A percentile compares a stretch with the other conserved stretches of the same genome.
phyloP scores from a whole-genome alignment of 2,329 filamentous ascomycete genomes.

The Aspergillus sp. region DNA sequence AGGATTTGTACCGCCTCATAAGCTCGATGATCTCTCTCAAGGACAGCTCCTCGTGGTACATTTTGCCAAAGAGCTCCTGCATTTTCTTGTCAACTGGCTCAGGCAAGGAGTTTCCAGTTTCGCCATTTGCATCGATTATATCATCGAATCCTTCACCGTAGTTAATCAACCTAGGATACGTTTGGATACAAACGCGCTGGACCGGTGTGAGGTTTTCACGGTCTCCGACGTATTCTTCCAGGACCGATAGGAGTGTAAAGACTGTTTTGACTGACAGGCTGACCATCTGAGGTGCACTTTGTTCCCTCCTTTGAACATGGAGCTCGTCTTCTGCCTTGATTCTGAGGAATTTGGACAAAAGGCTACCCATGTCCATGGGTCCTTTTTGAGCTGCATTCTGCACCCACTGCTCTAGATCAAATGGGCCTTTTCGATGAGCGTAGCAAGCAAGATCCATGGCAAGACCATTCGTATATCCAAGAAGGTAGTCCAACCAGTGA shows the following conservation, averaged over 20 bases:
- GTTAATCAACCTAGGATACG: conserved; percentile 93
- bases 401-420: conserved; percentile 82
- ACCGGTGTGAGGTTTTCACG: conserved; percentile 76
- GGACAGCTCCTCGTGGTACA: conserved; percentile 91
- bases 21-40: conserved; percentile 84
- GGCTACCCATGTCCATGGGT: conserved; percentile 68
- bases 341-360: conserved; percentile 77
- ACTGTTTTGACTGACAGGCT: conserved; percentile 86
- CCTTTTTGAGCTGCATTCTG: conserved; percentile 69
- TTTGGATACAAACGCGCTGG: conserved; percentile 86
- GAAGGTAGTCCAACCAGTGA: conserved; percentile 80
- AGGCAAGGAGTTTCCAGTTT: conserved; percentile 79
- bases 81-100: conserved; percentile 82
- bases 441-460: conserved; percentile 85
- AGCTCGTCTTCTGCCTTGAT: conserved; percentile 85
- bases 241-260: conserved; percentile 75
- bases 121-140: conserved; percentile 83
- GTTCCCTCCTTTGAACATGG: conserved; percentile 71
- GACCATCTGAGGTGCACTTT: conserved; percentile 68
- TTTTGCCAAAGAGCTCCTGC: conserved; percentile 97
- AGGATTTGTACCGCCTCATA: conserved; percentile 85
- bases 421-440: conserved; percentile 77
- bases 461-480: conserved; percentile 79
- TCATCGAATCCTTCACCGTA: conserved; percentile 92
- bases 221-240: conserved; percentile 67